Percentiles rank a stretch among this genome's conserved stretches.
Evolutionary conservation across 1,139 yeast genomes (phyloP).

Genomic region (Ashbya aceris): DNA sequence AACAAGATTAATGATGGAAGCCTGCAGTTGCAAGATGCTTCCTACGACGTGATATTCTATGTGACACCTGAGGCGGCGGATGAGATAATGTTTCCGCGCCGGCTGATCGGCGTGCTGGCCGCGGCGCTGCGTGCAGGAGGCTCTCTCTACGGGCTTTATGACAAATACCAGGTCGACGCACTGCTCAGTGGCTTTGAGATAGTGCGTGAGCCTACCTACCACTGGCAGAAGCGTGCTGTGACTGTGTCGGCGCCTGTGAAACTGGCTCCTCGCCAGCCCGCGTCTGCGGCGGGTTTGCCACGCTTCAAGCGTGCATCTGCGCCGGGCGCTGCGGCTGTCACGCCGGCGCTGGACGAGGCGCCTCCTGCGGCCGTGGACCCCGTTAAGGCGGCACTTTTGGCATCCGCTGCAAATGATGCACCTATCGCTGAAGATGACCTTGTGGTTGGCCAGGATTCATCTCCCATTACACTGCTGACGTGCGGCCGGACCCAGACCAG

Average conservation of each 20-base stretch:
- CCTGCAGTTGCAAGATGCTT: slow-evolving; percentile 37
- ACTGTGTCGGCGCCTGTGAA: slow-evolving; percentile 6
- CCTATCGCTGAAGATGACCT: slow-evolving; percentile 40
- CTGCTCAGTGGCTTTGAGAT: slow-evolving; percentile 26
- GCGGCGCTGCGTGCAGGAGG: slow-evolving; percentile 20
- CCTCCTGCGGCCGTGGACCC: slow-evolving; percentile 4
- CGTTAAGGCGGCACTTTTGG: slow-evolving; percentile 24
- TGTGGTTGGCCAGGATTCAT: slow-evolving; percentile 33
- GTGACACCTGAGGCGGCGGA: slow-evolving; percentile 45
- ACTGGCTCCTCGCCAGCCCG: slow-evolving; percentile 4
- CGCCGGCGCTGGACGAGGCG: slow-evolving; percentile 8
- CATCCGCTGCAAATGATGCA: slow-evolving; percentile 37
- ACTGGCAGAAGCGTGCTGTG: slow-evolving; percentile 21
- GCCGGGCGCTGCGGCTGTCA: slow-evolving; percentile 1
- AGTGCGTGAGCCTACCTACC: slow-evolving; percentile 11
- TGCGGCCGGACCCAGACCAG: slow-evolving; percentile 37
- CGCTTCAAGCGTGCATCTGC: slow-evolving; percentile 6
- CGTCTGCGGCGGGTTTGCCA: slow-evolving; percentile 5
- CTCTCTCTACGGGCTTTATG: slow-evolving; percentile 23
- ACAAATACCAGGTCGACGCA: slow-evolving; percentile 26
- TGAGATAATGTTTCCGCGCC: slow-evolving; percentile 23
- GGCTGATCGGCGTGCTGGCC: slow-evolving; percentile 19
- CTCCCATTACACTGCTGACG: slow-evolving; percentile 32
- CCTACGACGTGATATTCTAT: slow-evolving; percentile 45
- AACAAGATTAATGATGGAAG: slow-evolving; percentile 57